Percentiles rank a stretch among this genome's conserved stretches.
These are phyloP conservation scores for Entelexis sorbosivorans DNA, from an alignment of 1,139 yeast species.

Conservation along the genomic window DNA sequence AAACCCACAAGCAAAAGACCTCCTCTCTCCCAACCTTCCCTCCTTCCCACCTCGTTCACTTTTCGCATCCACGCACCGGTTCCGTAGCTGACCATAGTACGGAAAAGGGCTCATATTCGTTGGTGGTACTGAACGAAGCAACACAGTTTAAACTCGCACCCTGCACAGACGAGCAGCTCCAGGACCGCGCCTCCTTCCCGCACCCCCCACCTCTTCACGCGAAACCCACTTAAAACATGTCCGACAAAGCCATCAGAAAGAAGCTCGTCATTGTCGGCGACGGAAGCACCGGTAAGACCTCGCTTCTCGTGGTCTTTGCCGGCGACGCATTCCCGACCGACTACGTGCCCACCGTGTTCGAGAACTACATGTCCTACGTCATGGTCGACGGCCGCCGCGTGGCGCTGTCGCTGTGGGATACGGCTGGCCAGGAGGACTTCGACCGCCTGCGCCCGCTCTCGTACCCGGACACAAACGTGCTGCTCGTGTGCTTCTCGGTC, in stretches of 20 bases:
- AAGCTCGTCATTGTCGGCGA: constrained; percentile 90
- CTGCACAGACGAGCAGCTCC: background rate
- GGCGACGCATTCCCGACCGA: constrained; percentile 94
- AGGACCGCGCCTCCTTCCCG: background rate
- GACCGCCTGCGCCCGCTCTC: constrained; percentile 89
- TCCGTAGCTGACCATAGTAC: constrained; percentile 2
- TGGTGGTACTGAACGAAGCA: constrained; percentile 1
- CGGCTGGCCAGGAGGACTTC: constrained; percentile 97
- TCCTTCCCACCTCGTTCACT: constrained; percentile 1
- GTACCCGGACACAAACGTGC: constrained; percentile 87
- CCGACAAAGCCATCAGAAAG: constrained; percentile 38
- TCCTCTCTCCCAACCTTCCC: constrained; percentile 6
- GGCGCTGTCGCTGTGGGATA: constrained; percentile 93
- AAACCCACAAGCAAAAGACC: constrained; percentile 2
- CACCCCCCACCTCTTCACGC: no score
- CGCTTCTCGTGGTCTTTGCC: constrained; percentile 53
- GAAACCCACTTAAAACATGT: constrained; percentile 23
- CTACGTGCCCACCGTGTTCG: constrained; percentile 91
- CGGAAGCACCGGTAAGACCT: constrained; percentile 93
- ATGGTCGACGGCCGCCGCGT: constrained; percentile 89
- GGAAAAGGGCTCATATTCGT: background rate
- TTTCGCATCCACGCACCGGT: background rate
- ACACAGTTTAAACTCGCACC: background rate
- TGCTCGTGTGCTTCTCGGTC: constrained; percentile 81
- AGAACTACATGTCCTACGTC: constrained; percentile 87